A percentile compares a stretch with the other conserved stretches of the same genome.
Conservation (phyloP, 2,329 filamentous ascomycete genomes). For the Colletotrichum liriopes region DNA sequence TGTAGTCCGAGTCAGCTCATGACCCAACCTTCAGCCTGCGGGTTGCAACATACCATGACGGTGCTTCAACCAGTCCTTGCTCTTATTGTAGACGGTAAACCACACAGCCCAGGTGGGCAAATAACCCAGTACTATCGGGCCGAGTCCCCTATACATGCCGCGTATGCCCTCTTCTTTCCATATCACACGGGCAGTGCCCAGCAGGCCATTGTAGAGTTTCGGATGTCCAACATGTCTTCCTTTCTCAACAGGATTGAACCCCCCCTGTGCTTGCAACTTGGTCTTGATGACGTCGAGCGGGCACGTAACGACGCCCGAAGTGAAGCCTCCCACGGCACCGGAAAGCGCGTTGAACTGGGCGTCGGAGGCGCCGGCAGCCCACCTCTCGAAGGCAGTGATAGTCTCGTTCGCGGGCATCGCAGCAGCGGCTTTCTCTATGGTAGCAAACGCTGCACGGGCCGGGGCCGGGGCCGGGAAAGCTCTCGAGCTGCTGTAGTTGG, state of each 20-base stretch:
- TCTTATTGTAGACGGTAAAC: constrained; percentile 95
- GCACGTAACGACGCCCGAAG: constrained; percentile 94
- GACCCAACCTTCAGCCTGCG: constrained; percentile 44
- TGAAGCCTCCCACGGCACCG: constrained; percentile 91
- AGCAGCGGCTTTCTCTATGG: constrained; percentile 35
- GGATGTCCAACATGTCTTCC: constrained; percentile 65
- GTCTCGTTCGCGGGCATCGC: constrained; percentile 44
- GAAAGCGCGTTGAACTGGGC: constrained; percentile 85
- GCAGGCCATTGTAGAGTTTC: constrained; percentile 85
- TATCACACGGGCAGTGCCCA: constrained; percentile 89
- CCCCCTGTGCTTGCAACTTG: constrained; percentile 95
- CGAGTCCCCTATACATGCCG: constrained; percentile 93
- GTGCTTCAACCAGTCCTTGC: constrained; percentile 81
- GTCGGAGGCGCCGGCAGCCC: constrained; percentile 71
- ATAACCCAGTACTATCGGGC: constrained; percentile 95
- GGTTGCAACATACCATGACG: constrained; percentile 68
- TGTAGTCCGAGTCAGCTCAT: constrained; percentile 53
- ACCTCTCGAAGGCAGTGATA: constrained; percentile 67
- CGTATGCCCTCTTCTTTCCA: constrained; percentile 89
- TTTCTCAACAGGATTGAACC: constrained; percentile 73
- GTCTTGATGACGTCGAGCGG: constrained; percentile 99
- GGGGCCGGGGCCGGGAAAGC: constrained; percentile 41
- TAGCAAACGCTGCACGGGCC: constrained; percentile 31
- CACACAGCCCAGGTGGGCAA: constrained; percentile 98
- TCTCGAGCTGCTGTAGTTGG: constrained; percentile 44